Evolutionary conservation across 2,329 filamentous ascomycete species (phyloP).

Genomic region (Cercospora sp.): DNA sequence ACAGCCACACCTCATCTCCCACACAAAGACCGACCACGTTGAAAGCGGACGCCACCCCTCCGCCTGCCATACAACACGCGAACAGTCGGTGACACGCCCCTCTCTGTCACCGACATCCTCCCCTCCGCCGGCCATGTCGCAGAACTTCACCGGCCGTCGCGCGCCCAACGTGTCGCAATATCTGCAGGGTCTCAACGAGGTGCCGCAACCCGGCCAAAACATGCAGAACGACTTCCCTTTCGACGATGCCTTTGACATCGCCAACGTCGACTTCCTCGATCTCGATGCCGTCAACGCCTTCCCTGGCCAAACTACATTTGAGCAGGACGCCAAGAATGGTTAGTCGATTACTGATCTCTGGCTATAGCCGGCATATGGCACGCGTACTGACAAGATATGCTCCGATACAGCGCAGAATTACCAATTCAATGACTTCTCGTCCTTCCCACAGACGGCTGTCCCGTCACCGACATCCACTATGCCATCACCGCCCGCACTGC

Average conservation of each 20-base stretch:
- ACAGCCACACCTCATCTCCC: not conserved
- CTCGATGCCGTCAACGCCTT: slow-evolving; percentile 57
- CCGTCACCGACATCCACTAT: slow-evolving; percentile 32
- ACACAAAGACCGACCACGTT: slow-evolving; percentile 9
- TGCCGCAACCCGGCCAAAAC: slow-evolving; percentile 64
- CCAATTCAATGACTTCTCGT: slow-evolving; percentile 50
- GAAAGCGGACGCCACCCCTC: slow-evolving; percentile 6
- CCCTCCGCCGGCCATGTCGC: slow-evolving; percentile 59
- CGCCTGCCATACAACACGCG: not conserved
- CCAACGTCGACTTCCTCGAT: slow-evolving; percentile 62
- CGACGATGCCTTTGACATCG: slow-evolving; percentile 57
- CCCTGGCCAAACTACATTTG: slow-evolving; percentile 3
- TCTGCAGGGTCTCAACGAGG: slow-evolving; percentile 78
- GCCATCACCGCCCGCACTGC: slow-evolving; percentile 33
- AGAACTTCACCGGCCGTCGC: slow-evolving; percentile 72
- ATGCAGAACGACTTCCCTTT: slow-evolving; percentile 59
- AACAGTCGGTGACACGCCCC: not conserved
- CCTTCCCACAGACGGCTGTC: slow-evolving; percentile 36
- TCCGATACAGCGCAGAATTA: slow-evolving; percentile 41
- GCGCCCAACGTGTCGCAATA: slow-evolving; percentile 88
- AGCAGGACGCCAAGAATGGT: slow-evolving; percentile 23
- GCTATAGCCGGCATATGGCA: not conserved
- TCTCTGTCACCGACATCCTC: not conserved
- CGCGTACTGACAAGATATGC: slow-evolving; percentile 15
- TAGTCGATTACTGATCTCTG: slow-evolving; percentile 17